Percentiles rank a stretch among this genome's conserved stretches.
Conservation (phyloP, 2,329 filamentous ascomycete genomes). For the Aureobasidium sp. region DNA sequence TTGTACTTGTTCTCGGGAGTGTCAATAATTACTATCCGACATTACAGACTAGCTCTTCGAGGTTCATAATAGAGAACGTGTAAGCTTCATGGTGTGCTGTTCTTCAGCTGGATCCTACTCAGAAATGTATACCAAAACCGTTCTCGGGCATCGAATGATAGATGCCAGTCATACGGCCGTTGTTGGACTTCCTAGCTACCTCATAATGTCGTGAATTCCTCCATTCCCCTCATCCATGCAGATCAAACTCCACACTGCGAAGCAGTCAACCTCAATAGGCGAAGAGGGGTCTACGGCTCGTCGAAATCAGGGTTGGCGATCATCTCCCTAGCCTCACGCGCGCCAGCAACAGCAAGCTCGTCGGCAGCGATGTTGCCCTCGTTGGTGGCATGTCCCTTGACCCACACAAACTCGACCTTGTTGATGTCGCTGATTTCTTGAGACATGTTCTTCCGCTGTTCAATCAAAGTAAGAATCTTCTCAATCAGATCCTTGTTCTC, state of each 20-base stretch:
- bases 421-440: slow-evolving; percentile 28
- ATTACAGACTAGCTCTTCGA: background rate
- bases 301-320: slow-evolving; percentile 7
- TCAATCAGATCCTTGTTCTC: slow-evolving; percentile 83
- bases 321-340: slow-evolving; percentile 33
- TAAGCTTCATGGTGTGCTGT: background rate
- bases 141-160: background rate
- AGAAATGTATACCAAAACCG: background rate
- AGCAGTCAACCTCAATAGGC: background rate
- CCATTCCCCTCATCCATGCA: slow-evolving; percentile 2
- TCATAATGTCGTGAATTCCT: slow-evolving; percentile 4
- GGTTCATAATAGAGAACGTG: background rate
- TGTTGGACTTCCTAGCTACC: background rate
- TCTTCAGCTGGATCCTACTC: background rate
- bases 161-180: background rate
- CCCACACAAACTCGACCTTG: slow-evolving; percentile 64
- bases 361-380: slow-evolving; percentile 77
- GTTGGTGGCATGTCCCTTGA: slow-evolving; percentile 74
- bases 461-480: slow-evolving; percentile 62
- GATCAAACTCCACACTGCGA: slow-evolving; percentile 7
- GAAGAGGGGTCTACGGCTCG: slow-evolving; percentile 1
- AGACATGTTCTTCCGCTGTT: slow-evolving; percentile 52
- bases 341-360: slow-evolving; percentile 63
- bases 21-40: background rate
- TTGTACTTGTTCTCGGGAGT: background rate